phyloP scores from a whole-genome alignment of 176 grass and related monocot genomes.

The Ananas comosus region DNA sequence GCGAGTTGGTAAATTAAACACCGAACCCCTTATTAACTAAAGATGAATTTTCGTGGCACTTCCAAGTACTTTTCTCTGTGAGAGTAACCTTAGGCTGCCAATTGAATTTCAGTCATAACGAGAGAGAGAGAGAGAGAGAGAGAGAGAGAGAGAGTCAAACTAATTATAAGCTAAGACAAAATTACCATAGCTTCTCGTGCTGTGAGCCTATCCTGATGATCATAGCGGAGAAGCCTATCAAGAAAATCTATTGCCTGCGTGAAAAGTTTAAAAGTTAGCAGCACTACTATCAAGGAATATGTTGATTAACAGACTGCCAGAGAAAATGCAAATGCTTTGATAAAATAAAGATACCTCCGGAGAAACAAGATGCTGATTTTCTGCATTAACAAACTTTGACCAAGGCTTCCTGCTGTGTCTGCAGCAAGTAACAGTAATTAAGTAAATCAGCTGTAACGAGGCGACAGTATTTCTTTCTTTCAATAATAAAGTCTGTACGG shows the following conservation, averaged over 20 bases:
- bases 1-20: too few relatives aligned
- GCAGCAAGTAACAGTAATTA: not conserved
- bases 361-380: constrained; percentile 67
- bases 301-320: not conserved
- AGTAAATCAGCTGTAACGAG: not conserved
- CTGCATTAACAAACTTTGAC: constrained; percentile 60
- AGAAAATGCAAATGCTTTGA: constrained; percentile 5
- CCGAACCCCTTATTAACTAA: too few relatives aligned
- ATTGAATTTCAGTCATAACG: not conserved
- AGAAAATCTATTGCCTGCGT: constrained; percentile 79
- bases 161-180: not conserved
- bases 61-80: too few relatives aligned
- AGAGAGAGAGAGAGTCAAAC: not conserved
- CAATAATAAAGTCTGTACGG: too few relatives aligned
- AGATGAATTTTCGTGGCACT: too few relatives aligned
- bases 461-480: too few relatives aligned
- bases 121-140: not conserved
- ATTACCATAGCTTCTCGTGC: constrained; percentile 77
- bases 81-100: too few relatives aligned
- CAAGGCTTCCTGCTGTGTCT: constrained; percentile 65
- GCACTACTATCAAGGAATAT: not conserved
- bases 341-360: constrained; percentile 39
- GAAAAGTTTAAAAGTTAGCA: not conserved
- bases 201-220: constrained; percentile 72
- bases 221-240: constrained; percentile 72